Percentiles rank a stretch among this genome's conserved stretches.
phyloP scores from a whole-genome alignment of 768 basidiomycete genomes.

The Tephrocybe sp. region DNA sequence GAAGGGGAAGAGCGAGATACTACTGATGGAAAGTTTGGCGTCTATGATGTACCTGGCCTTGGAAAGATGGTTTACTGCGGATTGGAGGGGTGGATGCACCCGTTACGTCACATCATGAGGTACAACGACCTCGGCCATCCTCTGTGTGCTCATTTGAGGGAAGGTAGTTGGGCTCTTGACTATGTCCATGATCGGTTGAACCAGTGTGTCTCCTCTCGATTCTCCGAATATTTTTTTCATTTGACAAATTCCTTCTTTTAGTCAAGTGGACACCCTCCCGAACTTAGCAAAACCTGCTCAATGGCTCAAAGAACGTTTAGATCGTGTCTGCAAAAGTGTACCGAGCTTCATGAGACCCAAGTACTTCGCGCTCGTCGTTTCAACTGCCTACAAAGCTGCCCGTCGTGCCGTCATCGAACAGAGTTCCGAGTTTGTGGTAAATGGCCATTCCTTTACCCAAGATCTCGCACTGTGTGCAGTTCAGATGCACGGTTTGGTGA shows the following conservation, averaged over 20 bases:
- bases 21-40: conserved; percentile 77
- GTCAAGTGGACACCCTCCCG: conserved; percentile 64
- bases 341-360: conserved; percentile 93
- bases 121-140: conserved; percentile 94
- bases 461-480: conserved; percentile 82
- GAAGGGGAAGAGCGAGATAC: conserved; percentile 93
- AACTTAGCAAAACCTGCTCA: conserved; percentile 65
- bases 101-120: conserved; percentile 78
- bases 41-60: conserved; percentile 75
- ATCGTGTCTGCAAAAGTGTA: conserved; percentile 67
- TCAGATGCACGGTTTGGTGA: conserved; percentile 90
- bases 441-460: conserved; percentile 88
- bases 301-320: conserved; percentile 91
- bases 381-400: conserved; percentile 90
- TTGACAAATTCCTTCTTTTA: conserved; percentile 24
- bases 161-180: conserved; percentile 91
- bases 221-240: conserved; percentile 3
- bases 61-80: conserved; percentile 89
- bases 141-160: conserved; percentile 82
- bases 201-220: conserved; percentile 51
- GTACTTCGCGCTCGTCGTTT: conserved; percentile 91
- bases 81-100: conserved; percentile 96
- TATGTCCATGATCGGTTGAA: conserved; percentile 73
- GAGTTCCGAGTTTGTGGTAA: conserved; percentile 80
- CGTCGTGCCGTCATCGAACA: conserved; percentile 83